These are phyloP conservation scores for Fomitopsis pinicola DNA, from an alignment of 1,284 basidiomycete genomes.

Conservation along the genomic window DNA sequence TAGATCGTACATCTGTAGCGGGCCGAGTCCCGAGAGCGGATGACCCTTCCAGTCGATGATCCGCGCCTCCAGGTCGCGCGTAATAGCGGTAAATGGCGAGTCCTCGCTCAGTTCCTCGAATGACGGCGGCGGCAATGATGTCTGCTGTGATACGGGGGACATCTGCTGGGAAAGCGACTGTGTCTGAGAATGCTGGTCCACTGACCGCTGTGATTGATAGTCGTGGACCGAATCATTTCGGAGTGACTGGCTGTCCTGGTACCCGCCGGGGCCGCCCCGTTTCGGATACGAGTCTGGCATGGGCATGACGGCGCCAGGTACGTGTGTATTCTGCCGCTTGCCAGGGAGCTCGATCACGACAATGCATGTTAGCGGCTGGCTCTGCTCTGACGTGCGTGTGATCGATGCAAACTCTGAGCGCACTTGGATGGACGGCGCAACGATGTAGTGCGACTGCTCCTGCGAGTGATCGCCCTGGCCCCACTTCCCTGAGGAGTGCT, in stretches of 20 bases:
- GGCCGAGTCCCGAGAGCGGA: conserved; percentile 81
- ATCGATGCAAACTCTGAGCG: conserved; percentile 84
- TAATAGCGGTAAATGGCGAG: conserved; percentile 74
- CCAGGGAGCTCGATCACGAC: conserved; percentile 85
- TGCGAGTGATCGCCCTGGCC: conserved; percentile 36
- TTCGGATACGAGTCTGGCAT: conserved; percentile 27
- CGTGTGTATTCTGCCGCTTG: conserved; percentile 51
- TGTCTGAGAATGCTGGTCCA: conserved; percentile 17
- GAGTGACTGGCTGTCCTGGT: conserved; percentile 13
- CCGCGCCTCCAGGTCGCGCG: conserved; percentile 82
- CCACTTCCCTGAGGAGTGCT: conserved; percentile 49
- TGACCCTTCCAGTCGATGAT: conserved; percentile 96
- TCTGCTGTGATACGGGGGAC: conserved; percentile 26
- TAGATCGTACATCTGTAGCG: conserved; percentile 88
- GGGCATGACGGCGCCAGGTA: conserved; percentile 55
- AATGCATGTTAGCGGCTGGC: conserved; percentile 84
- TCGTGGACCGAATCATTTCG: conserved; percentile 19
- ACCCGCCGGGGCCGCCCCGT: neutral
- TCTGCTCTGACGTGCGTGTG: conserved; percentile 66
- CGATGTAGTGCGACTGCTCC: conserved; percentile 62
- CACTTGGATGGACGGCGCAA: conserved; percentile 86
- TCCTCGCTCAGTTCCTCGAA: conserved; percentile 36
- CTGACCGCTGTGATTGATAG: conserved; percentile 9
- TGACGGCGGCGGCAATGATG: conserved; percentile 6
- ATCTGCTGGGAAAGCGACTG: conserved; percentile 15